These are phyloP conservation scores for Eucommia ulmoides DNA, from an alignment of 257 asterid species.

Conservation along the genomic window DNA sequence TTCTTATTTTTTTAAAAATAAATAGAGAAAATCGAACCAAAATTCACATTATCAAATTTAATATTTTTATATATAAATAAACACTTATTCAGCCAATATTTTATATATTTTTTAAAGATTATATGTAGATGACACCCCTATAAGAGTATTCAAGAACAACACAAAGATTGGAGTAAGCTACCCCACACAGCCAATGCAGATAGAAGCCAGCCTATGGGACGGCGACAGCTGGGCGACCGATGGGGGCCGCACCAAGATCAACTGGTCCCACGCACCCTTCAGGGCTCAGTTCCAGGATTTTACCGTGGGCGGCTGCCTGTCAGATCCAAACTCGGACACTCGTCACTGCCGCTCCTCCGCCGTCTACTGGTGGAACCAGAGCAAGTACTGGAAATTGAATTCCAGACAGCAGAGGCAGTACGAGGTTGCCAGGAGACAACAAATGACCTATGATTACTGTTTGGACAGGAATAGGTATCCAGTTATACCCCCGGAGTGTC, in stretches of 20 bases:
- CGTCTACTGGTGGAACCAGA: constrained; percentile 31
- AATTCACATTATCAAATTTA: too few relatives aligned
- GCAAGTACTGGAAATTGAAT: constrained; percentile 19
- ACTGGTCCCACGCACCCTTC: constrained; percentile 58
- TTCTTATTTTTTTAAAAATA: too few relatives aligned
- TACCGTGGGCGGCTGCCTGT: constrained; percentile 23
- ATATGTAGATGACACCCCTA: constrained; percentile 48
- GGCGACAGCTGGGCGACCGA: constrained; percentile 60
- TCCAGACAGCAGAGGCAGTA: constrained; percentile 6
- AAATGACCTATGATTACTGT: constrained; percentile 55
- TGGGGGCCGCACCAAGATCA: constrained; percentile 37
- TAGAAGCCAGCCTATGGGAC: constrained; percentile 48
- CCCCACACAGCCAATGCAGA: constrained; percentile 44
- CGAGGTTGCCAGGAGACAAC: constrained; percentile 14
- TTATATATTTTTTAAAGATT: constrained; percentile 39
- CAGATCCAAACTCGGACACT: not conserved
- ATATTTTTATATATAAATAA: too few relatives aligned
- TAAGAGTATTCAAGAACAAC: constrained; percentile 50
- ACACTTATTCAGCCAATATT: too few relatives aligned
- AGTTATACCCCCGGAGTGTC: constrained; percentile 24
- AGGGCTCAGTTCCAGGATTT: constrained; percentile 35
- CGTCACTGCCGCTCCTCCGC: constrained; percentile 12
- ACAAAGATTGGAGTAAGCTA: constrained; percentile 22
- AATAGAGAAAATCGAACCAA: too few relatives aligned
- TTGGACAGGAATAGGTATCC: constrained; percentile 27